Base-by-base conservation (phyloP, 148 eudicot genomes). In the Camellia granthamiana region DNA sequence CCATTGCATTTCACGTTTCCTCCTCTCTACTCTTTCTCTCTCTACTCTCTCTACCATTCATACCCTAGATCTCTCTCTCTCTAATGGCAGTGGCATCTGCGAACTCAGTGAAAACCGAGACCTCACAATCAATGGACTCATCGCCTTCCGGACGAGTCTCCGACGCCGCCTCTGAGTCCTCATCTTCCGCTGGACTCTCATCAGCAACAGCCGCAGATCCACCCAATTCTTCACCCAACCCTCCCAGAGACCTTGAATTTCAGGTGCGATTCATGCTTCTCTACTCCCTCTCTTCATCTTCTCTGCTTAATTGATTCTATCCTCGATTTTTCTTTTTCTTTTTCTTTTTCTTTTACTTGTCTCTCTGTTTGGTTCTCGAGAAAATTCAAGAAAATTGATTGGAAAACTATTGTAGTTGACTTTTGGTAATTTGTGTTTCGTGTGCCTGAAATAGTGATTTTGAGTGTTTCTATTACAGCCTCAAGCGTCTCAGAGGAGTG, bases 401-500 rank as follows among this genome's bases (percentile, higher is more conserved):
- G 38, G 38, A 30, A 30, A 30, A 0, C 38, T 30, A 30, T 30
- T 30, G 38, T 30, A 49, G 14, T 16, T 30, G 38, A 47, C 23
- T 63, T 47, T 71, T 51, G 49, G 7, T 30, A 16, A 41, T 47
- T 30, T 18, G 70, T 30, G 44, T 75, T 43, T 71, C 3, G 18
- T n/a, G 43, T 64, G 16, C 19, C 62, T 71, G 58, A 21, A 54
- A 76, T 14, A 55, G 58, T 73, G 79, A 65, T 73, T 64, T 5
- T 78, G 42, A 30, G 61, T 78, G 19, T 8, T 67, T 83, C 52
- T 30, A 13, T 65, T 72, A n/a, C 81, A 82, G 90, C 73, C 78
- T 80, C 88, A 86, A 78, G 75, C 68, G 6, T 80, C 85, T 75
- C 81, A 77, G 71, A 92, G 76, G 84, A 91, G 91, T 75, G 97